Evolutionary conservation across 1,139 yeast species (phyloP), one percentile per base, ranked within the genome.

Genomic region (Pichia sp.): DNA sequence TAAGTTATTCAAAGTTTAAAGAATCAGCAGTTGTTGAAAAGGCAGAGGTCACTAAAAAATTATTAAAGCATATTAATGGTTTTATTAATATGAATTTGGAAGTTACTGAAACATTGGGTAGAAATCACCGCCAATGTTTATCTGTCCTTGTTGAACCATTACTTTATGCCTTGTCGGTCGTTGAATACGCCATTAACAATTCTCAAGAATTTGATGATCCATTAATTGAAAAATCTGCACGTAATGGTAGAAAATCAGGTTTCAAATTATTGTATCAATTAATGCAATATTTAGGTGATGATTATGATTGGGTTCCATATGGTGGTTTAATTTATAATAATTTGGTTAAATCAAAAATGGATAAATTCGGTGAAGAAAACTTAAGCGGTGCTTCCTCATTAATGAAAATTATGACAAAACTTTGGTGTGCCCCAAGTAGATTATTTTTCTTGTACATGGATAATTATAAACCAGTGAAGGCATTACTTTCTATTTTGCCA

Each of bases 381-480:
- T 68, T 85, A 39, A 95, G 87, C 57, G 89, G 82, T 56, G 82
- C 90, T 1, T 87, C 97, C 0, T 76, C 95, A 0, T 63, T 90
- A 41, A 68, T 90, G 76, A 76, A 70, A 47, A 62, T 87, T n/a
- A 75, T 90, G 55, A 65, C 76, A 5, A 68, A 76, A 16, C 76
- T 95, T 80, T 74, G 92, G 38, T 69, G 73, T 12, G 65, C 68
- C 28, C 68, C 71, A 11, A 66, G 68, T 27, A 69, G 82, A 35
- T 66, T 73, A 41, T 69, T 70, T 23, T 78, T 83, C 50, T 63
- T 87, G 45, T 73, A 73, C 52, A 68, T 73, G 47, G 82, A 83
- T 55, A 74, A 80, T 31, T 70, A 66, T 49, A 70, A 77, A 4
- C 76, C 89, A 4, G 72, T 75, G 0, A 63, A 59, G 25, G 79